Conservation (phyloP, 306 rosid species). For the Citrullus mucosospermus region DNA sequence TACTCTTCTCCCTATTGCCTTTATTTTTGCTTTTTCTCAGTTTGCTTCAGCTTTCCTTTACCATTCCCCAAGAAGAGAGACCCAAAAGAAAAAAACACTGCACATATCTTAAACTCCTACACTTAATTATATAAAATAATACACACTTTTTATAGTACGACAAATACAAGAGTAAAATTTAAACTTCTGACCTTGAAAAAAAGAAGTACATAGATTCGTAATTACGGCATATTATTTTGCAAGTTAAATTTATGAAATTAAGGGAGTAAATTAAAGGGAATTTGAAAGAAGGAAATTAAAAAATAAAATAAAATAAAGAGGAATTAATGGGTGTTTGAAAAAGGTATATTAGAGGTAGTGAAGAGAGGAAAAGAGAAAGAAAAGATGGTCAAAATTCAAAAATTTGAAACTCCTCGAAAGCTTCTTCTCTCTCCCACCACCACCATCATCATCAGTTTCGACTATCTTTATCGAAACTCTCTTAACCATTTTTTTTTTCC, state of each 20-base stretch:
- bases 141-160: too few species aligned
- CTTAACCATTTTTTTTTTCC: constrained; percentile 22
- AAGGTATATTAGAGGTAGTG: constrained; percentile 26
- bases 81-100: background rate
- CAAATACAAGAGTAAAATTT: too few species aligned
- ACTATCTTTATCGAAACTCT: constrained; percentile 98
- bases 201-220: too few species aligned
- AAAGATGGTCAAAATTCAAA: constrained; percentile 79
- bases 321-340: constrained; percentile 36
- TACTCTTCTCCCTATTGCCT: constrained; percentile 30
- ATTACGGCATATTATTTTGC: too few species aligned
- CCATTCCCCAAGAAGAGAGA: constrained; percentile 64
- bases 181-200: too few species aligned
- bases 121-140: too few species aligned
- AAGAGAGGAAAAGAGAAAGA: constrained; percentile 22
- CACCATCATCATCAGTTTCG: constrained; percentile 75
- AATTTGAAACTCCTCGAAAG: constrained; percentile 68
- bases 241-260: too few species aligned
- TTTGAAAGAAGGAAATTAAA: background rate
- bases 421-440: constrained; percentile 24
- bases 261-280: background rate
- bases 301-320: background rate
- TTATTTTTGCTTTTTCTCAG: constrained; percentile 85
- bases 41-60: constrained; percentile 87
- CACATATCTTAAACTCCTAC: too few species aligned